These are phyloP conservation scores for Dalbergia cochinchinensis DNA, from an alignment of 306 rosid genomes.

Conservation along the genomic window DNA sequence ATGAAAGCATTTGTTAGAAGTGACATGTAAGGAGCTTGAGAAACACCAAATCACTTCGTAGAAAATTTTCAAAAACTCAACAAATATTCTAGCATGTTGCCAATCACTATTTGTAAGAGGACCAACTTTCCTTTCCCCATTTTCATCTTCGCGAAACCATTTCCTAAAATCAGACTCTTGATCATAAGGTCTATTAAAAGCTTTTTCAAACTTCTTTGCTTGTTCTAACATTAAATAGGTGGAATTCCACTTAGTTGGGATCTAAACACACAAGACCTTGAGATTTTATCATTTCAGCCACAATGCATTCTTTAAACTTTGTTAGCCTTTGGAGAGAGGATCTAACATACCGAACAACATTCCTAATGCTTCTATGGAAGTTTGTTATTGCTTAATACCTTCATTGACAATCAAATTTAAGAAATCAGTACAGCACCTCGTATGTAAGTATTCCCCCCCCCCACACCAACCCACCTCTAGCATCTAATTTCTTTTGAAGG, in stretches of 20 bases:
- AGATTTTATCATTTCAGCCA: background rate
- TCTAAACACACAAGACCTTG: background rate
- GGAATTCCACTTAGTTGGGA: background rate
- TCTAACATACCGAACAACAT: conserved; percentile 1
- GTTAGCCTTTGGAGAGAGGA: background rate
- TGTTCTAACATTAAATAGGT: background rate
- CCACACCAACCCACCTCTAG: too few species aligned
- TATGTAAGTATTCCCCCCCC: conserved; percentile 7
- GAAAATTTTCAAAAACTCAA: too few species aligned
- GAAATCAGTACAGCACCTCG: background rate
- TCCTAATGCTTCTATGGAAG: background rate
- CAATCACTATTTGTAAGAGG: too few species aligned
- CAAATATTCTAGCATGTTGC: too few species aligned
- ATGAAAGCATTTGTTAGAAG: too few species aligned
- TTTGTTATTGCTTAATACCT: background rate
- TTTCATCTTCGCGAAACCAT: too few species aligned
- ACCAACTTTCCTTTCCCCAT: too few species aligned
- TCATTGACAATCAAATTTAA: background rate
- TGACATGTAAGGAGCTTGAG: too few species aligned
- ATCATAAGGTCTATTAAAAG: conserved; percentile 1
- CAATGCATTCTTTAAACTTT: background rate
- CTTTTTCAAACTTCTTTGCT: conserved; percentile 4
- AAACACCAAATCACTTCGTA: too few species aligned
- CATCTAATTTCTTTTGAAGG: too few species aligned
- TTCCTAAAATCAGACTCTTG: too few species aligned